Evolutionary conservation across 2,329 filamentous ascomycete genomes (phyloP), one percentile per base, ranked within the genome.

Genomic region (Penicillium sp.): DNA sequence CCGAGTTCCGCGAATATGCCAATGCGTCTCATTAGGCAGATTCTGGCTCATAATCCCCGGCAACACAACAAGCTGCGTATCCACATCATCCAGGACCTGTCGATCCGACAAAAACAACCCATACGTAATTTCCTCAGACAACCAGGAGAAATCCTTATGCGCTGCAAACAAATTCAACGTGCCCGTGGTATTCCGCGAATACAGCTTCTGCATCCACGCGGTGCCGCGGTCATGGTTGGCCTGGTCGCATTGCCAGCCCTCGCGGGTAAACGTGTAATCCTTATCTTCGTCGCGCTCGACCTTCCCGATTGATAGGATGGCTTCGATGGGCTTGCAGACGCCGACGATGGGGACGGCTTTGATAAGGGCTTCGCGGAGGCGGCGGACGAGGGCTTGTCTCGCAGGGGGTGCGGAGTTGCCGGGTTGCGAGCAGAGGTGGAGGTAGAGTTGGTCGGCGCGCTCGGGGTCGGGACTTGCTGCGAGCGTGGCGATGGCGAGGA

Each of bases 51-150:
- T 79, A 53, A 82, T 81, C 2, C 72, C 73, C 1, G 78, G 71
- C 39, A 79, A 66, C 10, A 78, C 77, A 25, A 81, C 75, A 28
- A 80, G 61, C 64, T 81, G 72, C 8, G 79, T 79, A 66, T 81
- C 79, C 2, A 81, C 58, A 51, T 75, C 71, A 52, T 77, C 70
- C 54, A 81, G 60, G 8, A 78, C 68, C 47, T 73, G 69, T 15
- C 78, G 74, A 65, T 81, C 79, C 14, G 75, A 76, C 49, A 81
- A 69, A 53, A 84, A 82, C 70, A 84, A 66, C 12, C 79, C 79
- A 78, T 96, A 96, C 2, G 85, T 87, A 14, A 89, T 85, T 17
- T 89, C 90, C 53, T 91, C 82, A 75, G 92, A 90, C 76, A 96
- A 84, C 69, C 86, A 88, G 10, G 85, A 81, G 73, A 96, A 92